phyloP scores from a whole-genome alignment of 768 basidiomycete species.

The Agrocybe praecox region DNA sequence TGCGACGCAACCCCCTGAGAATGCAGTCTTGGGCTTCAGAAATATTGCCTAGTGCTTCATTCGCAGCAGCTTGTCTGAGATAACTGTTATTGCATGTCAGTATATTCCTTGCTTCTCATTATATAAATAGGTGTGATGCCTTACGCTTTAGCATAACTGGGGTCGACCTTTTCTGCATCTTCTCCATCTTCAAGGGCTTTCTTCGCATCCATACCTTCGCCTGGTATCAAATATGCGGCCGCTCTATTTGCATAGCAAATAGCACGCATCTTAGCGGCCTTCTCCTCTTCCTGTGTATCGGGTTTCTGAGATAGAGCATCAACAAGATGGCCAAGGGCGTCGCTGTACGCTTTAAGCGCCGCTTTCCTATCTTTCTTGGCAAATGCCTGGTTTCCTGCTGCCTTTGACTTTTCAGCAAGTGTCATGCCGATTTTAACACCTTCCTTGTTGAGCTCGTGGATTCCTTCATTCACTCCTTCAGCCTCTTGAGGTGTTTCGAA shows the following conservation, averaged over 20 bases:
- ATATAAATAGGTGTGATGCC: conserved; percentile 1
- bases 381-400: conserved; percentile 25
- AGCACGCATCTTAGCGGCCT: conserved; percentile 25
- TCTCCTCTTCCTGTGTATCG: conserved; percentile 21
- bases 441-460: conserved; percentile 26
- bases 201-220: conserved; percentile 24
- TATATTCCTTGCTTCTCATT: background rate
- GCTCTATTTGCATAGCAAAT: conserved; percentile 35
- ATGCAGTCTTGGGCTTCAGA: conserved; percentile 27
- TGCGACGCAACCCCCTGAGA: conserved; percentile 22
- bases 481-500: conserved; percentile 34
- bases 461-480: conserved; percentile 26
- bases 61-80: conserved; percentile 32
- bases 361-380: conserved; percentile 23
- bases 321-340: conserved; percentile 26
- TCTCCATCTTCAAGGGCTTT: conserved; percentile 34
- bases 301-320: conserved; percentile 28
- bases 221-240: conserved; percentile 30
- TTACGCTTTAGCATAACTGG: conserved; percentile 33
- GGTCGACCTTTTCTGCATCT: conserved; percentile 24
- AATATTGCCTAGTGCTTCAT: conserved; percentile 20
- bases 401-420: conserved; percentile 26
- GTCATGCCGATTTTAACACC: conserved; percentile 23
- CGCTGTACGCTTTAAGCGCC: conserved; percentile 30
- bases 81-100: conserved; percentile 21